Percentiles rank a stretch among this genome's conserved stretches.
These are phyloP conservation scores for Penicillium riverlandense DNA, from an alignment of 495 filamentous ascomycete species.

Conservation along the genomic window DNA sequence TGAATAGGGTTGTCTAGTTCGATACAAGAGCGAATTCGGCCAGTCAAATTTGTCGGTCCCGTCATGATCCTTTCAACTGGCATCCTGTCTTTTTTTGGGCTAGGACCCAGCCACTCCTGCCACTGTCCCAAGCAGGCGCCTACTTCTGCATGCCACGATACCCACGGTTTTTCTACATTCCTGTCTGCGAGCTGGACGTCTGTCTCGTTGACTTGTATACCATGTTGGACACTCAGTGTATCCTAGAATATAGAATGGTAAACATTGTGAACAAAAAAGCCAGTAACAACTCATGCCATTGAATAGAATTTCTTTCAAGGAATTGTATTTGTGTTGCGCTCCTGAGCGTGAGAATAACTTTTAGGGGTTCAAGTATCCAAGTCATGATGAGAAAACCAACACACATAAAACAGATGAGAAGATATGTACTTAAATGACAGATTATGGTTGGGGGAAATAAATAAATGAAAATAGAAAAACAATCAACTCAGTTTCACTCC, in stretches of 20 bases:
- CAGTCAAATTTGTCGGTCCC: background rate
- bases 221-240: background rate
- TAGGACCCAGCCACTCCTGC: background rate
- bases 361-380: background rate
- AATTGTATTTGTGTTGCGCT: too few relatives aligned
- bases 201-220: background rate
- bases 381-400: background rate
- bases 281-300: too few relatives aligned
- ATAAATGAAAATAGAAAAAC: background rate
- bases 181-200: slow-evolving; percentile 1
- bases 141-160: slow-evolving; percentile 14
- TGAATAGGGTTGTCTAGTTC: too few relatives aligned
- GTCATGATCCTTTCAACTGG: slow-evolving; percentile 6
- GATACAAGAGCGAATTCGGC: background rate
- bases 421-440: too few relatives aligned
- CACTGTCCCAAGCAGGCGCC: background rate
- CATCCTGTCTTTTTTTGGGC: background rate
- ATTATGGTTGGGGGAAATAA: background rate
- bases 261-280: too few relatives aligned
- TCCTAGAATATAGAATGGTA: background rate
- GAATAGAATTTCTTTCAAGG: too few relatives aligned
- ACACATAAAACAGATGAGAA: slow-evolving; percentile 1
- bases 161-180: slow-evolving; percentile 5
- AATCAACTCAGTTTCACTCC: slow-evolving; percentile 11
- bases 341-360: too few relatives aligned